Evolutionary conservation across 2,329 filamentous ascomycete genomes (phyloP).

Genomic region (Trichoderma sp.): DNA sequence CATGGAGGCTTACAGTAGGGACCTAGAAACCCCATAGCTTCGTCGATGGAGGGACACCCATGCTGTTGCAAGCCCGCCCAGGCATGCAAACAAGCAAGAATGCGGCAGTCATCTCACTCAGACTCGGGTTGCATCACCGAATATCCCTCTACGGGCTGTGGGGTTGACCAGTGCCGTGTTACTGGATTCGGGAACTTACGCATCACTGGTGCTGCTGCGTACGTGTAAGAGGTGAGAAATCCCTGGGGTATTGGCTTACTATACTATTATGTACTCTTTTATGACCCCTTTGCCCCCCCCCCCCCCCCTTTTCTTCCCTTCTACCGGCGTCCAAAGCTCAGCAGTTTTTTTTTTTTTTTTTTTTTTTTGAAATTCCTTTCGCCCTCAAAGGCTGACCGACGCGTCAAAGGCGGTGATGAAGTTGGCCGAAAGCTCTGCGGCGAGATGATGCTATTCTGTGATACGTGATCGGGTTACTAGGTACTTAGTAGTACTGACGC

Average conservation of each 20-base stretch:
- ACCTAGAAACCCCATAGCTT: background rate
- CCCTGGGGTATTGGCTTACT: conserved; percentile 19
- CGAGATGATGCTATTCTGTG: background rate
- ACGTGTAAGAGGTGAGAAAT: conserved; percentile 12
- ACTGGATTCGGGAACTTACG: conserved; percentile 19
- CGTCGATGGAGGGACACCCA: background rate
- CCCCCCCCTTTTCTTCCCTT: background rate
- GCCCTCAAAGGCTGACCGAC: background rate
- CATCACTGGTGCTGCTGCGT: conserved; percentile 4
- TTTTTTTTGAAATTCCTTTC: background rate
- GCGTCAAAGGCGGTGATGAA: conserved; percentile 10
- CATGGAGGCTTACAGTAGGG: background rate
- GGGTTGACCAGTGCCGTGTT: conserved; percentile 13
- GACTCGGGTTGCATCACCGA: conserved; percentile 11
- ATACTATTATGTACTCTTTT: background rate
- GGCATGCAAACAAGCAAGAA: conserved; percentile 1
- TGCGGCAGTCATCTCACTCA: conserved; percentile 16
- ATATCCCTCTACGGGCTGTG: conserved; percentile 9
- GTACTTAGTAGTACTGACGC: background rate
- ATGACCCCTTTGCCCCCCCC: background rate
- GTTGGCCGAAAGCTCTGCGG: conserved; percentile 17
- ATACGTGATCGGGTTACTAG: background rate
- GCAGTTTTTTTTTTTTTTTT: background rate
- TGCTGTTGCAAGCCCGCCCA: background rate
- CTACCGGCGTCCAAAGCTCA: background rate